These are phyloP conservation scores for Udeniomyces megalosporus DNA, from an alignment of 768 basidiomycete genomes.

Conservation along the genomic window DNA sequence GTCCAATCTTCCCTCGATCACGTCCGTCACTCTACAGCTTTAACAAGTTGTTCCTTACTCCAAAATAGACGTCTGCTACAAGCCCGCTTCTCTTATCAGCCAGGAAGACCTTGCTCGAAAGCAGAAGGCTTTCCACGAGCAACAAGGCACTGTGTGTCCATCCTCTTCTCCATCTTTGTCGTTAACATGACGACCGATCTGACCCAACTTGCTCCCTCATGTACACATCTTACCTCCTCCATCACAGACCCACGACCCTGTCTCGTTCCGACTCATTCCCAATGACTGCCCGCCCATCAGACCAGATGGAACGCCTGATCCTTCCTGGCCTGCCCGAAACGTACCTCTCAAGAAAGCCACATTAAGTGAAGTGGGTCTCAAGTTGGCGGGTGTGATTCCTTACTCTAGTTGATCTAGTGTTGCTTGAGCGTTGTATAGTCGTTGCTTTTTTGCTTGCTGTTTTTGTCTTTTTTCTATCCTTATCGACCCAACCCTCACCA, in stretches of 20 bases:
- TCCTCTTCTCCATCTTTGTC: not conserved
- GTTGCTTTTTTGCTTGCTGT: not conserved
- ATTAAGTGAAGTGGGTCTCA: not conserved
- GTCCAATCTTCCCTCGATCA: not conserved
- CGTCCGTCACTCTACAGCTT: not conserved
- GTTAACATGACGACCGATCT: not conserved
- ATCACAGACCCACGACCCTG: conserved; percentile 3
- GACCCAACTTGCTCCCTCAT: too few relatives aligned
- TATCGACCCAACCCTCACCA: too few relatives aligned
- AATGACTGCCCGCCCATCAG: not conserved
- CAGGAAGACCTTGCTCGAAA: not conserved
- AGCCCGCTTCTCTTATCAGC: conserved; percentile 4
- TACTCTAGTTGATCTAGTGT: not conserved
- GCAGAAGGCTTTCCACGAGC: not conserved
- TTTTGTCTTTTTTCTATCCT: too few relatives aligned
- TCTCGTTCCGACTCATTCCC: not conserved
- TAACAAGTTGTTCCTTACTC: not conserved
- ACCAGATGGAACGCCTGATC: not conserved
- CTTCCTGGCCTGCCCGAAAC: not conserved
- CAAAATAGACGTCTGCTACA: conserved; percentile 9
- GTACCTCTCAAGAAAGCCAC: not conserved
- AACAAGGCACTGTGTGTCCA: not conserved
- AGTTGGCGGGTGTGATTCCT: not conserved
- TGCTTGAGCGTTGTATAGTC: too few relatives aligned
- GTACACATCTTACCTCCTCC: not conserved